phyloP scores from a whole-genome alignment of 140 eudicot species.

The Cichorium intybus region DNA sequence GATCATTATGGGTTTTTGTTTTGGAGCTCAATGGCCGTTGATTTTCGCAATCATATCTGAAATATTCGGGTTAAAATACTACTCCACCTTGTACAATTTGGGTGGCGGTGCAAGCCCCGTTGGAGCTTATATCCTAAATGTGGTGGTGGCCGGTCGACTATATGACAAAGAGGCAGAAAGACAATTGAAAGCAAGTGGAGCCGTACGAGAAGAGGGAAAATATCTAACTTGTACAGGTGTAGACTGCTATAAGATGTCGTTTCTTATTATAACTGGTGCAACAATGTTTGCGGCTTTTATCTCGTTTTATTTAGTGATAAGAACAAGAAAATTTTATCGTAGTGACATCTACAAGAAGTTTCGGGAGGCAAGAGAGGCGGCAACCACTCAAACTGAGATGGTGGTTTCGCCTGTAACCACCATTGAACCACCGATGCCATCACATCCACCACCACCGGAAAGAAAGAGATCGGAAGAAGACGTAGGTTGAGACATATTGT shows the following conservation, averaged over 20 bases:
- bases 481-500: background rate
- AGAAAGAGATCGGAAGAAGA: slow-evolving; percentile 21
- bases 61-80: slow-evolving; percentile 69
- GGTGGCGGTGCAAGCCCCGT: slow-evolving; percentile 79
- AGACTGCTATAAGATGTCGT: slow-evolving; percentile 54
- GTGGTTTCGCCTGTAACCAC: background rate
- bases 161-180: slow-evolving; percentile 57
- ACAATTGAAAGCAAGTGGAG: slow-evolving; percentile 50
- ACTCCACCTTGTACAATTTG: slow-evolving; percentile 58
- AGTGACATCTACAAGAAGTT: slow-evolving; percentile 70
- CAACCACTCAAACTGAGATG: slow-evolving; percentile 13
- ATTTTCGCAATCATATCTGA: slow-evolving; percentile 76
- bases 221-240: slow-evolving; percentile 62
- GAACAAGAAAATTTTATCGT: slow-evolving; percentile 59
- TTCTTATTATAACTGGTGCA: slow-evolving; percentile 51
- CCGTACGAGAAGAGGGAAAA: slow-evolving; percentile 38
- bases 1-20: slow-evolving; percentile 67
- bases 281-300: slow-evolving; percentile 55
- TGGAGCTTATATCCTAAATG: slow-evolving; percentile 67
- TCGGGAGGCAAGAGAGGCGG: slow-evolving; percentile 28
- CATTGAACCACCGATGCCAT: background rate
- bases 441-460: background rate
- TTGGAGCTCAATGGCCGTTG: slow-evolving; percentile 89
- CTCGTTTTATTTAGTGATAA: slow-evolving; percentile 52
- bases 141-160: slow-evolving; percentile 52